Evolutionary conservation across 192 early-diverging fungal genomes (phyloP).

Genomic region (Cladochytrium replicatum): DNA sequence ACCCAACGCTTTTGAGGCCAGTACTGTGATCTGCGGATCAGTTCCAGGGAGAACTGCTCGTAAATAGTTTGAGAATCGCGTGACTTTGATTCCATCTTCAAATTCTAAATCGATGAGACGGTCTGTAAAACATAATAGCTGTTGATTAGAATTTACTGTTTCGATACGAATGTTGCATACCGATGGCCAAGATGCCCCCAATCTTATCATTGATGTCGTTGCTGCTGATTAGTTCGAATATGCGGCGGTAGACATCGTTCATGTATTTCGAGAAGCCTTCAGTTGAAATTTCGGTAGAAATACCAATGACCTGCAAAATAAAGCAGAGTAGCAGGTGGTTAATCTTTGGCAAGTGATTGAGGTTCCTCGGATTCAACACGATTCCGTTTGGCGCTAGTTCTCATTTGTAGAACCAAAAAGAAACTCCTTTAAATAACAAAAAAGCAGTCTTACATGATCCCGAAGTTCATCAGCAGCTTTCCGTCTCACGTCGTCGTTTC

Average conservation of each 20-base stretch:
- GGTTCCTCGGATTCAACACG: too few relatives aligned
- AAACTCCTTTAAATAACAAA: too few relatives aligned
- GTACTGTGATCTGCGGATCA: conserved; percentile 47
- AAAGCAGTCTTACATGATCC: too few relatives aligned
- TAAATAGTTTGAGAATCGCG: conserved; percentile 58
- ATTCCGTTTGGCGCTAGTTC: too few relatives aligned
- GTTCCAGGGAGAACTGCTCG: conserved; percentile 47
- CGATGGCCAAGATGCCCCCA: conserved; percentile 20
- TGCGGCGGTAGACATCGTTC: conserved; percentile 22
- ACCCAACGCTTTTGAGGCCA: conserved; percentile 54
- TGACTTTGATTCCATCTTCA: conserved; percentile 27
- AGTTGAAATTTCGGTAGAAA: conserved; percentile 59
- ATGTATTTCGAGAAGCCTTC: conserved; percentile 36
- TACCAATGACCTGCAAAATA: conserved; percentile 45
- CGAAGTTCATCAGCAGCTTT: too few relatives aligned
- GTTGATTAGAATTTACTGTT: too few relatives aligned
- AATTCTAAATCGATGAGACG: conserved; percentile 8
- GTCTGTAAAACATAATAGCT: conserved; percentile 6
- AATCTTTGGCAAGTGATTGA: too few relatives aligned
- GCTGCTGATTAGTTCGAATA: conserved; percentile 23
- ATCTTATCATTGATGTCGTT: conserved; percentile 16
- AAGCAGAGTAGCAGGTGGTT: too few relatives aligned
- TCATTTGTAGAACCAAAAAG: too few relatives aligned
- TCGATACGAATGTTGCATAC: conserved; percentile 6
- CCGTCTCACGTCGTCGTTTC: too few relatives aligned